Evolutionary conservation across 768 basidiomycete species (phyloP).

Genomic region (Trichaptum fuscoviolaceum): DNA sequence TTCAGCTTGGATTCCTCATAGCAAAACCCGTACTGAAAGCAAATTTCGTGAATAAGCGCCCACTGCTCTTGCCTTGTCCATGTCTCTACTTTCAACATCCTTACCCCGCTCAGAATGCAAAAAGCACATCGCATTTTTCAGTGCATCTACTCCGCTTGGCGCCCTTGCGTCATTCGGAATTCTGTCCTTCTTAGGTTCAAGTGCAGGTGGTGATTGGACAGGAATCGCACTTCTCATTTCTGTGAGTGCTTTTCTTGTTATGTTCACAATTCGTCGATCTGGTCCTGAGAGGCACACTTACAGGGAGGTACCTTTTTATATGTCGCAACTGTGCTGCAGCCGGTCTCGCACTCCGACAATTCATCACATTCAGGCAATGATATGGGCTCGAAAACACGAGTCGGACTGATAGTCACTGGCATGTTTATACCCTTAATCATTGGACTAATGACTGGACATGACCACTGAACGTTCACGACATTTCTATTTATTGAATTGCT

Average conservation of each 20-base stretch:
- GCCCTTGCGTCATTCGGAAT: conserved; percentile 72
- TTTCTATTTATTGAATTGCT: background rate
- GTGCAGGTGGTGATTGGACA: conserved; percentile 48
- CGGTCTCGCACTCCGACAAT: conserved; percentile 48
- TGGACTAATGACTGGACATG: conserved; percentile 52
- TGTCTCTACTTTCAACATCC: conserved; percentile 74
- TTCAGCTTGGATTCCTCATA: background rate
- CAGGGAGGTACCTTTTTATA: conserved; percentile 94
- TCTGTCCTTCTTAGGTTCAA: conserved; percentile 49
- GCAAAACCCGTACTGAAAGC: no score
- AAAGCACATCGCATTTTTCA: conserved; percentile 73
- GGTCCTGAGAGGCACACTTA: background rate
- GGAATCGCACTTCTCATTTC: conserved; percentile 81
- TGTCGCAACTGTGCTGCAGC: conserved; percentile 87
- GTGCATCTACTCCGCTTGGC: conserved; percentile 76
- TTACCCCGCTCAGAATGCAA: conserved; percentile 65
- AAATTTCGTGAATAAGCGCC: conserved; percentile 52
- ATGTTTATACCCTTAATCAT: conserved; percentile 68
- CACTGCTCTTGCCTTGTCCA: conserved; percentile 84
- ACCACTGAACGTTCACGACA: background rate
- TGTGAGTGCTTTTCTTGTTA: conserved; percentile 38
- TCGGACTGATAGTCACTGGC: conserved; percentile 53
- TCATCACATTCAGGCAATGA: conserved; percentile 30
- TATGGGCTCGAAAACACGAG: conserved; percentile 40
- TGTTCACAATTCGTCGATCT: background rate